Conservation (phyloP, 805 yeast species). For the Jamesozyma gamospora region DNA sequence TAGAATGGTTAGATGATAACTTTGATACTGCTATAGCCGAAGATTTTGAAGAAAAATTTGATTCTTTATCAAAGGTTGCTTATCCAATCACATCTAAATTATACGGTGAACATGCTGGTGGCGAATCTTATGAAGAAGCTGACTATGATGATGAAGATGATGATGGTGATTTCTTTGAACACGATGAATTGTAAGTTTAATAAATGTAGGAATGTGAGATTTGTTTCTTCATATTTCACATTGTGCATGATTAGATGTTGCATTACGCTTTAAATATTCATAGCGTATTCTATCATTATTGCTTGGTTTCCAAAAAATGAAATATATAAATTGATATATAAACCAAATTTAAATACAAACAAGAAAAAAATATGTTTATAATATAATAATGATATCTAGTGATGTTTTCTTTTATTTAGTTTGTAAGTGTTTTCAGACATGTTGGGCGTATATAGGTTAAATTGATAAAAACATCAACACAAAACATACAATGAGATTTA, state of each 20-base stretch:
- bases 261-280: neutral
- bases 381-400: too few species aligned
- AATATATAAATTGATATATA: neutral
- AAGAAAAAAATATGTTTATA: neutral
- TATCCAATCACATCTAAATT: constrained; percentile 89
- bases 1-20: constrained; percentile 83
- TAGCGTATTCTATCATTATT: neutral
- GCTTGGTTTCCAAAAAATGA: neutral
- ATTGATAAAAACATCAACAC: too few species aligned
- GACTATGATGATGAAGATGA: constrained; percentile 48
- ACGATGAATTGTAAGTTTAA: constrained; percentile 49
- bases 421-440: too few species aligned
- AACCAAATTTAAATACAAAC: neutral
- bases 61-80: constrained; percentile 68
- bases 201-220: too few species aligned
- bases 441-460: too few species aligned
- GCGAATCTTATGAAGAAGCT: constrained; percentile 33
- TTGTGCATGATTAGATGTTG: too few species aligned
- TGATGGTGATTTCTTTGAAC: constrained; percentile 48
- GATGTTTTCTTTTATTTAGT: too few species aligned
- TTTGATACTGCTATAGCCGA: constrained; percentile 80
- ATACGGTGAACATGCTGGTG: constrained; percentile 46
- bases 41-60: constrained; percentile 88
- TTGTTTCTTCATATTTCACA: too few species aligned
- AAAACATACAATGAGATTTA: too few species aligned